These are phyloP conservation scores for Castanea sativa DNA, from an alignment of 306 rosid species.

Conservation along the genomic window DNA sequence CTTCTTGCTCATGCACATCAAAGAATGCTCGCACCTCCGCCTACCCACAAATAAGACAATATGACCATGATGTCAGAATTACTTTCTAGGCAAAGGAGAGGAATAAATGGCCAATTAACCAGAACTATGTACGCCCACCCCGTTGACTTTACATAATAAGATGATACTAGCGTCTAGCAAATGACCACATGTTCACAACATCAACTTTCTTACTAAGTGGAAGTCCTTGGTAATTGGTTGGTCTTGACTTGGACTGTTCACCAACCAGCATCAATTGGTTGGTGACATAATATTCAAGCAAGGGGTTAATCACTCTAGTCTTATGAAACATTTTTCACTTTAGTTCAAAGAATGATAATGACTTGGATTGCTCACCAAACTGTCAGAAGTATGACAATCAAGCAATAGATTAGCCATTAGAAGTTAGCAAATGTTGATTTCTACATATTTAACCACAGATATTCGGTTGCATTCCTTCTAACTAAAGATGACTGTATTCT, in stretches of 20 bases:
- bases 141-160: no score
- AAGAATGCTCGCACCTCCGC: conserved; percentile 82
- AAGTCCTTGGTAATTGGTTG: not conserved
- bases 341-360: not conserved
- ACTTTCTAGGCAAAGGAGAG: no score
- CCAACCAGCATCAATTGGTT: not conserved
- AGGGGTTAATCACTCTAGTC: not conserved
- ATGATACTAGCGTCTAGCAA: not conserved
- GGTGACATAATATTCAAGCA: not conserved
- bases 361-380: not conserved
- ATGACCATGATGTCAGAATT: not conserved
- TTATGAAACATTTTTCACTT: not conserved
- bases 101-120: no score
- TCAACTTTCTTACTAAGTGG: not conserved
- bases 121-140: no score
- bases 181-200: not conserved
- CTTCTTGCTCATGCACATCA: conserved; percentile 84
- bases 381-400: not conserved
- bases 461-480: not conserved
- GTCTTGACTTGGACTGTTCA: not conserved
- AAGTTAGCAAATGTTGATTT: not conserved
- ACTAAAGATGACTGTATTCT: not conserved
- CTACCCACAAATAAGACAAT: conserved; percentile 25
- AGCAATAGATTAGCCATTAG: not conserved
- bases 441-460: not conserved